Evolutionary conservation across 495 filamentous ascomycete species (phyloP).

Genomic region (Trichoderma parareesei): DNA sequence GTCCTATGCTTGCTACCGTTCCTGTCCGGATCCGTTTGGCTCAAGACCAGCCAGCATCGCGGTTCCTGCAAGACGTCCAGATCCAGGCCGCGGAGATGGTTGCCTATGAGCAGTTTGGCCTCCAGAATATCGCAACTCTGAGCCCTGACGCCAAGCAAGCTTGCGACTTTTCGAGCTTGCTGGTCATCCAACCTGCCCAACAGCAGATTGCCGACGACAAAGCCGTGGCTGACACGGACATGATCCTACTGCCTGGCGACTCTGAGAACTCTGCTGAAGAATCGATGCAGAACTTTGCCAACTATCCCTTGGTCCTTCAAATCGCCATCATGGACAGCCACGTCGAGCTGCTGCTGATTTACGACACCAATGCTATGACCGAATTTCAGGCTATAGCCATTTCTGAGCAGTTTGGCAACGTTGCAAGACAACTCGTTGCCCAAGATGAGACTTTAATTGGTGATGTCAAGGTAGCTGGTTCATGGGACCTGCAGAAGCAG

Average conservation of each 20-base stretch:
- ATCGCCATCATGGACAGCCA: constrained; percentile 12
- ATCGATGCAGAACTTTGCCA: constrained; percentile 11
- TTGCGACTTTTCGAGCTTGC: constrained; percentile 34
- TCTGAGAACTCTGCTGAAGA: not conserved
- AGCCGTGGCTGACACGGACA: not conserved
- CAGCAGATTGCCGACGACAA: not conserved
- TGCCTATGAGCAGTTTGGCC: constrained; percentile 36
- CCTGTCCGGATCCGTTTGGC: constrained; percentile 36
- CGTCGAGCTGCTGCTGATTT: constrained; percentile 14
- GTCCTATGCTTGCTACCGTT: constrained; percentile 50
- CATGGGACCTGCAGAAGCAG: constrained; percentile 12
- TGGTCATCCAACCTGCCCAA: constrained; percentile 28
- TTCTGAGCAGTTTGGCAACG: constrained; percentile 15
- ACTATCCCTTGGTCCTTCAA: constrained; percentile 19
- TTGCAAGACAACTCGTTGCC: constrained; percentile 7
- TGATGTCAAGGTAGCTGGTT: not conserved
- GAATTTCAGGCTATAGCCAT: constrained; percentile 15
- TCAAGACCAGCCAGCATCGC: constrained; percentile 9
- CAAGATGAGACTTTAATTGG: not conserved
- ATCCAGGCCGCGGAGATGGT: constrained; percentile 27
- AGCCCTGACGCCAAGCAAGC: constrained; percentile 21
- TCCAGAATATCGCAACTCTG: constrained; percentile 33
- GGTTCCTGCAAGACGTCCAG: constrained; percentile 25
- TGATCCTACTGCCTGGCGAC: constrained; percentile 15
- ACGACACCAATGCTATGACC: constrained; percentile 15